Conservation (phyloP, 2,329 filamentous ascomycete species). For the Penicillium sp. region DNA sequence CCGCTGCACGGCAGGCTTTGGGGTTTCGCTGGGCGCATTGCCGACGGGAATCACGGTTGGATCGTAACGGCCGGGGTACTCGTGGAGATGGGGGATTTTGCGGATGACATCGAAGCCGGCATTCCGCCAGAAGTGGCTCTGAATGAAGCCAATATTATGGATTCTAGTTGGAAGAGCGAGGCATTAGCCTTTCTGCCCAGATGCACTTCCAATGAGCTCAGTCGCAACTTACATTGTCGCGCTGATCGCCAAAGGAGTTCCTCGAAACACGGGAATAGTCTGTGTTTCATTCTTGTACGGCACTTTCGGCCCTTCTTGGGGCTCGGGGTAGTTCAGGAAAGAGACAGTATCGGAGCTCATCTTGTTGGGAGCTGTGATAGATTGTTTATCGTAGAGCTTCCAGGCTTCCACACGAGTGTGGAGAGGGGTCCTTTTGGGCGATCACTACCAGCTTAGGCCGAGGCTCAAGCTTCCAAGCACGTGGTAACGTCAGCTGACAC, state of each 20-base stretch:
- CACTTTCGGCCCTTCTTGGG: conserved; percentile 42
- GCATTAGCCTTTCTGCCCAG: conserved; percentile 1
- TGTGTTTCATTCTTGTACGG: conserved; percentile 54
- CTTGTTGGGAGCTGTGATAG: conserved; percentile 1
- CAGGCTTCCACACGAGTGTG: conserved; percentile 1
- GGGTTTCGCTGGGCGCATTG: conserved; percentile 13
- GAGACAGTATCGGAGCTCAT: conserved; percentile 25
- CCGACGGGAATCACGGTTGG: conserved; percentile 57
- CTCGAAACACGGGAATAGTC: conserved; percentile 70
- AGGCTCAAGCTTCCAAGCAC: conserved; percentile 8
- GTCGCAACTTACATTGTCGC: conserved; percentile 59
- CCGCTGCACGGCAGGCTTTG: conserved; percentile 37
- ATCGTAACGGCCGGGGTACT: conserved; percentile 57
- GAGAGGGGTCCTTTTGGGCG: conserved; percentile 2
- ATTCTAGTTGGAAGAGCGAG: conserved; percentile 47
- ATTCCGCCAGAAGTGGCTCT: conserved; percentile 69
- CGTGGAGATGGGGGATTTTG: conserved; percentile 55
- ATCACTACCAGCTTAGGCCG: conserved; percentile 17
- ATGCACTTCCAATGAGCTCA: neutral
- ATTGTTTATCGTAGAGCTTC: neutral
- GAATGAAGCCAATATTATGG: conserved; percentile 60
- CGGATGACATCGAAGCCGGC: conserved; percentile 65
- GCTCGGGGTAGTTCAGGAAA: conserved; percentile 41
- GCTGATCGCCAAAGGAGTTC: conserved; percentile 62
- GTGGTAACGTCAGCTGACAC: conserved; percentile 10